phyloP scores from a whole-genome alignment of 371 early-diverging fungal species.

The Mucor piriformis region DNA sequence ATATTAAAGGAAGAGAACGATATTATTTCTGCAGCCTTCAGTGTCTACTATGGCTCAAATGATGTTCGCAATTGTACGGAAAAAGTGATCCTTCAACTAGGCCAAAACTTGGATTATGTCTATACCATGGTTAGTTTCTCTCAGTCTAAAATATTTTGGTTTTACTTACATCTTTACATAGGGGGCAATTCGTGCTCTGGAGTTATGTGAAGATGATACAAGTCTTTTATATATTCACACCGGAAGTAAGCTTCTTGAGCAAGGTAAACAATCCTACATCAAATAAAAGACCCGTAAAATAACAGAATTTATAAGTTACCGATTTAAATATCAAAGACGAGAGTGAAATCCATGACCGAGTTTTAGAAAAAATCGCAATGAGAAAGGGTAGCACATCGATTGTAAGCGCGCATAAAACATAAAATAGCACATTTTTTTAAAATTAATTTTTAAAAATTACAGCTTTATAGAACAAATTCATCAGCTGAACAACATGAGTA shows the following conservation, averaged over 20 bases:
- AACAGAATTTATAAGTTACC: too few species aligned
- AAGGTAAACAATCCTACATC: too few species aligned
- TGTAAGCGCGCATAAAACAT: constrained; percentile 6
- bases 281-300: too few species aligned
- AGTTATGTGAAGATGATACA: constrained; percentile 5
- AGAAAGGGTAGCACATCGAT: constrained; percentile 20
- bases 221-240: constrained; percentile 10
- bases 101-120: constrained; percentile 20
- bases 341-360: constrained; percentile 1
- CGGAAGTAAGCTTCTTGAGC: constrained; percentile 14
- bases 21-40: constrained; percentile 5
- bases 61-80: constrained; percentile 19
- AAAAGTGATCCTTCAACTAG: constrained; percentile 1
- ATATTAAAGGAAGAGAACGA: constrained; percentile 6
- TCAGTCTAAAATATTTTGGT: not conserved
- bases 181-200: constrained; percentile 19
- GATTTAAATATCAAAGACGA: not conserved
- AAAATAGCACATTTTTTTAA: not conserved
- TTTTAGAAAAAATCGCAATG: constrained; percentile 14
- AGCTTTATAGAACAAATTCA: not conserved
- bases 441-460: not conserved
- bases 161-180: not conserved
- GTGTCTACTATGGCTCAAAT: constrained; percentile 17
- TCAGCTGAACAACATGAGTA: not conserved
- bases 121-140: constrained; percentile 17